Percentiles rank a stretch among this genome's conserved stretches.
Evolutionary conservation across 805 yeast genomes (phyloP).

Genomic region (Phaffomyces thermotolerans): DNA sequence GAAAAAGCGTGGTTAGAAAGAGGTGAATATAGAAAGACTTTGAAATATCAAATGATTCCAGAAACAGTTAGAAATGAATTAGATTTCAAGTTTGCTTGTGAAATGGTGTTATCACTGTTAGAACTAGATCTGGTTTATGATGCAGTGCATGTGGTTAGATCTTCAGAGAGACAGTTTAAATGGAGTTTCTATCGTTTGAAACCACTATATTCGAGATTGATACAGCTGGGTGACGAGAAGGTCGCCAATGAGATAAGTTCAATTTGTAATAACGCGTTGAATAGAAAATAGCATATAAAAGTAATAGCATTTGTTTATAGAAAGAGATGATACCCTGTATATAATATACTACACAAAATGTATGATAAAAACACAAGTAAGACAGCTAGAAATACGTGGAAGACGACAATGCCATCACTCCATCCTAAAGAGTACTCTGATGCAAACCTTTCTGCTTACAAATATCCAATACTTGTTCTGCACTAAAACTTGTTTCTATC

Average conservation of each 20-base stretch:
- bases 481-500: too few species aligned
- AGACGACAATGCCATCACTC: too few species aligned
- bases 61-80: conserved; percentile 32
- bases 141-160: conserved; percentile 58
- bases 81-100: conserved; percentile 66
- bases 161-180: conserved; percentile 59
- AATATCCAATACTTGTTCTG: too few species aligned
- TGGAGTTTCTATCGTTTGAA: conserved; percentile 54
- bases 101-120: conserved; percentile 57
- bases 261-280: conserved; percentile 22
- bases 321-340: neutral
- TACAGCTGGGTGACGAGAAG: conserved; percentile 36
- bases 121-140: conserved; percentile 52
- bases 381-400: too few species aligned
- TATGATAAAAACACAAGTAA: too few species aligned
- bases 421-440: too few species aligned
- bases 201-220: conserved; percentile 33
- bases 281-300: neutral
- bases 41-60: conserved; percentile 36
- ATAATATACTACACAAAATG: neutral
- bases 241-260: conserved; percentile 25
- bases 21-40: conserved; percentile 59
- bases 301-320: neutral
- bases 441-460: too few species aligned
- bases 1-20: conserved; percentile 70